Percentiles rank a stretch among this genome's conserved stretches.
Evolutionary conservation across 2,329 filamentous ascomycete genomes (phyloP).

Genomic region (Fusarium virguliforme): DNA sequence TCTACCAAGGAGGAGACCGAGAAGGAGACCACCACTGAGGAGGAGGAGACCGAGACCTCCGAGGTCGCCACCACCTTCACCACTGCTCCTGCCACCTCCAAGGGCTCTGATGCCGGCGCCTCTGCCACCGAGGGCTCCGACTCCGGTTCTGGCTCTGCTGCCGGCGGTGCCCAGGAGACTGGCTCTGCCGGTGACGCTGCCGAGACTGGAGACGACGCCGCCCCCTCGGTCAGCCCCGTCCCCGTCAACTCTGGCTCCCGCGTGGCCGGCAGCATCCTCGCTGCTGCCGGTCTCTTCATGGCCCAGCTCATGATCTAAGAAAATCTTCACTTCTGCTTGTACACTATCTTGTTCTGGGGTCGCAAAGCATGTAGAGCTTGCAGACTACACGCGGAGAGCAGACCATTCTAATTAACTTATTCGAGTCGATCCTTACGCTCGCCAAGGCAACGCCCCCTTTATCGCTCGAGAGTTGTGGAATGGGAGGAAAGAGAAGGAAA

Average conservation of each 20-base stretch:
- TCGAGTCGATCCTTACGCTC: constrained; percentile 52
- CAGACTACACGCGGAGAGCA: constrained; percentile 48
- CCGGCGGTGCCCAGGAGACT: constrained; percentile 31
- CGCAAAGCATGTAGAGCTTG: constrained; percentile 50
- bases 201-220: constrained; percentile 30
- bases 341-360: constrained; percentile 46
- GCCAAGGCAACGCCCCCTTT: constrained; percentile 44
- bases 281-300: constrained; percentile 51
- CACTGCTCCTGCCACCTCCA: constrained; percentile 35
- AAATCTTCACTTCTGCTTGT: constrained; percentile 48
- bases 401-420: constrained; percentile 53
- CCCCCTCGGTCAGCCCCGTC: constrained; percentile 42
- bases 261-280: constrained; percentile 49
- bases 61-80: constrained; percentile 38
- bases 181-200: constrained; percentile 26
- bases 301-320: constrained; percentile 54
- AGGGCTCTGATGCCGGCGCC: constrained; percentile 42
- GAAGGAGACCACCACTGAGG: constrained; percentile 22
- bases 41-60: constrained; percentile 35
- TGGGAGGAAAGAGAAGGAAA: constrained; percentile 33
- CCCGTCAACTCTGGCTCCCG: constrained; percentile 51
- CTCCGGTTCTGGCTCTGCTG: constrained; percentile 28
- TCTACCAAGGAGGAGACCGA: constrained; percentile 30
- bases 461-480: constrained; percentile 35
- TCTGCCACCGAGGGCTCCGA: constrained; percentile 28